A percentile compares a stretch with the other conserved stretches of the same genome.
Evolutionary conservation across 768 basidiomycete species (phyloP).

Genomic region (Pleurotus salmoneostramineus): DNA sequence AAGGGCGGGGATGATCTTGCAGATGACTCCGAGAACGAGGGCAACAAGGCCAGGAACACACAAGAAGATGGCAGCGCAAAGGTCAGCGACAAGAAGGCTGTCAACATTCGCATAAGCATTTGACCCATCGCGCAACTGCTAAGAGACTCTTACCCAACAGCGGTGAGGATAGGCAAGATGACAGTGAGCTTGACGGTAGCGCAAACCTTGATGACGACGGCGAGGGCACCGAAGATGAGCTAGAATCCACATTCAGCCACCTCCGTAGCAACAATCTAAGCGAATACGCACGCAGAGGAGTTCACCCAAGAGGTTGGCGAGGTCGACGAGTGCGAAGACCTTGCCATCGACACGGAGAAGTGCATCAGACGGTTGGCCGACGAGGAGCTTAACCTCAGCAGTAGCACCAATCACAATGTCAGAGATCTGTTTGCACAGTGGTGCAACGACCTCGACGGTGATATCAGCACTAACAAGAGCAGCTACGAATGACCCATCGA

Average conservation of each 20-base stretch:
- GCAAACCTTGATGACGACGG: slow-evolving; percentile 9
- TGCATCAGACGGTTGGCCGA: slow-evolving; percentile 11
- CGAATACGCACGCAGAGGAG: slow-evolving; percentile 16
- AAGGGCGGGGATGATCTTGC: background rate
- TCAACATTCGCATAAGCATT: background rate
- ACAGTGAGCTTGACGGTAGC: slow-evolving; percentile 5
- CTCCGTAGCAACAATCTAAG: background rate
- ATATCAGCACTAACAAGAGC: slow-evolving; percentile 13
- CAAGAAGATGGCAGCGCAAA: slow-evolving; percentile 3
- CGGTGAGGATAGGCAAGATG: slow-evolving; percentile 12
- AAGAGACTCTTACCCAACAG: slow-evolving; percentile 15
- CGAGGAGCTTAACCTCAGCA: slow-evolving; percentile 14
- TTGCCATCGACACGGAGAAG: slow-evolving; percentile 11
- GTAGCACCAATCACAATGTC: slow-evolving; percentile 11
- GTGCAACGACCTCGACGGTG: slow-evolving; percentile 12
- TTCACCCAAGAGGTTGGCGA: slow-evolving; percentile 15
- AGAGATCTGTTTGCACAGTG: slow-evolving; percentile 13
- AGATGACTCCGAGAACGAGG: slow-evolving; percentile 6
- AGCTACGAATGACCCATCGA: slow-evolving; percentile 3
- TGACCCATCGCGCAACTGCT: background rate
- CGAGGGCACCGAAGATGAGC: slow-evolving; percentile 17
- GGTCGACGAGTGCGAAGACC: slow-evolving; percentile 9
- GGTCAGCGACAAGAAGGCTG: slow-evolving; percentile 6
- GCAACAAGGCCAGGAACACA: slow-evolving; percentile 8
- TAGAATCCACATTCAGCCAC: background rate